A percentile compares a stretch with the other conserved stretches of the same genome.
These are phyloP conservation scores for Trichoderma cornu-damae DNA, from an alignment of 2,329 filamentous ascomycete genomes.

Conservation along the genomic window DNA sequence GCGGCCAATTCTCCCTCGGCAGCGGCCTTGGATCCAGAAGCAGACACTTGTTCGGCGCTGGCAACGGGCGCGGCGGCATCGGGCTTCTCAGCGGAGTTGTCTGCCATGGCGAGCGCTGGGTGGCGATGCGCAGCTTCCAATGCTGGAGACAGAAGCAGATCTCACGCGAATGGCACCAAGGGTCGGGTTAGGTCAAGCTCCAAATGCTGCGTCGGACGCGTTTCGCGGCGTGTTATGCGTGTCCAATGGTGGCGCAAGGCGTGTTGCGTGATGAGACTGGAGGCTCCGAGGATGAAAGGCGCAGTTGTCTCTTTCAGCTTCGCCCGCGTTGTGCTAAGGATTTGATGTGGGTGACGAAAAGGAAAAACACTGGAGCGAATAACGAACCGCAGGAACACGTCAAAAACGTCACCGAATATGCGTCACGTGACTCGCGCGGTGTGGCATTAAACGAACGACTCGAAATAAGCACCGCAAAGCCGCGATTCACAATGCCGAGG, in stretches of 20 bases:
- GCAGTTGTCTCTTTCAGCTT: constrained; percentile 31
- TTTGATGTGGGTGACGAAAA: constrained; percentile 32
- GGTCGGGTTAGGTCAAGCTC: constrained; percentile 14
- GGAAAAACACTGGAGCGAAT: constrained; percentile 34
- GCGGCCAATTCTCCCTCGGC: constrained; percentile 24
- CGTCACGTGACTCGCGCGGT: constrained; percentile 31
- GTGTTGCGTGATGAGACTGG: constrained; percentile 29
- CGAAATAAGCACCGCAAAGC: constrained; percentile 13
- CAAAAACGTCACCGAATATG: constrained; percentile 34
- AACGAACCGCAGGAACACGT: constrained; percentile 31
- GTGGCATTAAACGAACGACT: constrained; percentile 13
- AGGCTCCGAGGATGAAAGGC: constrained; percentile 30
- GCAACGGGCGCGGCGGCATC: constrained; percentile 32
- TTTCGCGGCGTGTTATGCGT: constrained; percentile 24
- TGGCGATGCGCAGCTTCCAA: constrained; percentile 23
- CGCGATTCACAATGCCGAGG: constrained; percentile 13
- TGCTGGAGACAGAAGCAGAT: constrained; percentile 8
- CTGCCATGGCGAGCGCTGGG: constrained; percentile 34
- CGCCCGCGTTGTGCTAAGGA: constrained; percentile 32
- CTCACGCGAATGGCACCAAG: constrained; percentile 19
- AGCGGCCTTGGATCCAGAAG: constrained; percentile 24
- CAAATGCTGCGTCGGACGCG: constrained; percentile 21
- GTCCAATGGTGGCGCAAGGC: constrained; percentile 29
- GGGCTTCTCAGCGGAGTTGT: constrained; percentile 35
- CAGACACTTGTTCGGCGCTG: constrained; percentile 30